Conservation (phyloP, 305 asterid genomes). For the Fraxinus albicans region DNA sequence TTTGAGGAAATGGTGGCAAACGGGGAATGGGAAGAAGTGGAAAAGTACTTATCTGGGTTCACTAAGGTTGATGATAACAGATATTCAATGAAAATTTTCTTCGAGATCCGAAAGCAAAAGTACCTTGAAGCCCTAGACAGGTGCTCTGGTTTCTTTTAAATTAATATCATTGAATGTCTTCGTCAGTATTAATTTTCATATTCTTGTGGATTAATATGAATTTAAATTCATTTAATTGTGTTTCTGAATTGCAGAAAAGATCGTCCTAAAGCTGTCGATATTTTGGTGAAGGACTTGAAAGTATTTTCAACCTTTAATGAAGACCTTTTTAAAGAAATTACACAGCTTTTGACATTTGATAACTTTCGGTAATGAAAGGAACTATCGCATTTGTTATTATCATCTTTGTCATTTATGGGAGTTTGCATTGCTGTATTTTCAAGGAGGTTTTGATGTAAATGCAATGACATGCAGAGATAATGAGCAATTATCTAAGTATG, state of each 20-base stretch:
- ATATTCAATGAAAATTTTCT: constrained; percentile 60
- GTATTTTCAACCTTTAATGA: constrained; percentile 50
- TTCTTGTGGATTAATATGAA: background rate
- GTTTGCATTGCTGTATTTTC: background rate
- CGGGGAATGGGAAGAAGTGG: constrained; percentile 69
- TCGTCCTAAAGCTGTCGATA: constrained; percentile 52
- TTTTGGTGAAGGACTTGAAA: constrained; percentile 56
- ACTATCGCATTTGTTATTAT: background rate
- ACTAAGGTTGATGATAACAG: constrained; percentile 60
- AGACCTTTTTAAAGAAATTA: constrained; percentile 57
- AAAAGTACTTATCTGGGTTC: constrained; percentile 58
- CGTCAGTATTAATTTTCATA: background rate
- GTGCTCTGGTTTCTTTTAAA: constrained; percentile 22
- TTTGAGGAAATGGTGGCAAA: constrained; percentile 53
- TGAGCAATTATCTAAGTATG: constrained; percentile 56
- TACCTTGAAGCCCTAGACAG: constrained; percentile 65
- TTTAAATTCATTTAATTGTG: background rate
- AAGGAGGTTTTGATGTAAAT: constrained; percentile 3
- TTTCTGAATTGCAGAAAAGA: constrained; percentile 38
- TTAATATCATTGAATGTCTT: background rate
- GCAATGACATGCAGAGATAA: constrained; percentile 50
- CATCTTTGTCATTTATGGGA: background rate
- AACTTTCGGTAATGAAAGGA: constrained; percentile 45
- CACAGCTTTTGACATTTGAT: constrained; percentile 50
- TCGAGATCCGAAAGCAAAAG: constrained; percentile 64